Evolutionary conservation across 108 stramenopile species (phyloP), one percentile per base, ranked within the genome.

Genomic region (Cyclotella choctawhatcheeana): DNA sequence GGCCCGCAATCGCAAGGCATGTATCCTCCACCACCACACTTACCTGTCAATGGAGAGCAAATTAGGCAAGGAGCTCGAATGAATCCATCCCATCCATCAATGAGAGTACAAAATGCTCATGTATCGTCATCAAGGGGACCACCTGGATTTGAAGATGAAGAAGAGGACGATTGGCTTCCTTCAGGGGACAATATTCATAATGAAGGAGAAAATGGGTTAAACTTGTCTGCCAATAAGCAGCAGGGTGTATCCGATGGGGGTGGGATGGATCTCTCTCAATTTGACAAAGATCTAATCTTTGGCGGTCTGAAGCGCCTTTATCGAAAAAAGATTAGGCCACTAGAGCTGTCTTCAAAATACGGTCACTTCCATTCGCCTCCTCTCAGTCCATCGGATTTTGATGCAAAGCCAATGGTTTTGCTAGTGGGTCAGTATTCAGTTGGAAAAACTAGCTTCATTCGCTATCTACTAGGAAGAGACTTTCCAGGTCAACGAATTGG

Each of bases 401-500:
- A 92, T 53, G 83, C 89, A 43, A 87, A 91, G 31, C 94, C 94
- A 16, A 88, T 90, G 83, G 94, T 95, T 20, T 71, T 95, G 51
- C 69, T 95, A 35, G 82, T 93, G 33, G 94, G 94, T 12, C 94
- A 95, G 76, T 95, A 95, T 73, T 91, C 89, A 20, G 89, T 87
- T 16, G 94, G 94, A 8, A 95, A 95, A 45, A 93, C 94, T 0
- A 82, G 86, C 8, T 86, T 90, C 67, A 65, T 90, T 13, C 45
- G 66, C 10, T 81, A 82, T 65, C 52, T 85, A 5, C 44, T 84
- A 12, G 83, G 85, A 1, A 47, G 76, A 25, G 77, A 84, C 35
- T 96, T 90, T 44, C 92, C 91, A 6, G 90, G 92, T 22, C 86
- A 85, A 69, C 93, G 89, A 50, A 94, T 96, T 32, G 94, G 94